Evolutionary conservation across 2,329 filamentous ascomycete species (phyloP).

Genomic region (Colletotrichum sp.): DNA sequence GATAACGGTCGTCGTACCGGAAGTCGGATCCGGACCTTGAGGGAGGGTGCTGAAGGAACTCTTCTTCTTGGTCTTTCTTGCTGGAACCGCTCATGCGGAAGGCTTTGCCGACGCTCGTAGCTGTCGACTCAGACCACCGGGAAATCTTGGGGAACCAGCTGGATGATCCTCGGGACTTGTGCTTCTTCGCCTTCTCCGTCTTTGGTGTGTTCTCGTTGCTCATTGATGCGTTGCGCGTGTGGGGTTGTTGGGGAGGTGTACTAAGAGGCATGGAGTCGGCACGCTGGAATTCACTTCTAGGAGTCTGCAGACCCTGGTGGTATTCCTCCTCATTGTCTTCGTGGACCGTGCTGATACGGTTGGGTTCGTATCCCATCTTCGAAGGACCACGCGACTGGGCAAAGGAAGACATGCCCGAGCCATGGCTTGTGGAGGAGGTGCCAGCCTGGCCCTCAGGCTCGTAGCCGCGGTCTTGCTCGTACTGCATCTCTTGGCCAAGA

Average conservation of each 20-base stretch:
- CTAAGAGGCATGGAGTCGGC: constrained; percentile 59
- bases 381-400: constrained; percentile 54
- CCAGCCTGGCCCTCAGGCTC: constrained; percentile 83
- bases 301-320: constrained; percentile 63
- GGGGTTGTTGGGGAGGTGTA: constrained; percentile 61
- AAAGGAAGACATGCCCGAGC: constrained; percentile 76
- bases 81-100: constrained; percentile 70
- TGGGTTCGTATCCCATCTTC: constrained; percentile 54
- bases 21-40: constrained; percentile 83
- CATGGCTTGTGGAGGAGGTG: constrained; percentile 71
- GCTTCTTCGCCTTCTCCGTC: constrained; percentile 80
- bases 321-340: constrained; percentile 82
- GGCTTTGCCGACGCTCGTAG: constrained; percentile 82
- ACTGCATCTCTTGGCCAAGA: constrained; percentile 65
- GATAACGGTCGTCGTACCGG: constrained; percentile 66
- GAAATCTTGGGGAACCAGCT: constrained; percentile 90
- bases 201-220: constrained; percentile 83
- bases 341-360: constrained; percentile 86
- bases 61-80: constrained; percentile 65
- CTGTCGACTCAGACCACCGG: constrained; percentile 95
- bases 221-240: constrained; percentile 45
- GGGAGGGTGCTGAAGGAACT: constrained; percentile 59
- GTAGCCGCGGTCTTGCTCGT: constrained; percentile 75
- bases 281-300: constrained; percentile 52
- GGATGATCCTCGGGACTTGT: constrained; percentile 84